A percentile compares a stretch with the other conserved stretches of the same genome.
Conservation (phyloP, 1,284 basidiomycete genomes). For the Laetiporus sulphureus region DNA sequence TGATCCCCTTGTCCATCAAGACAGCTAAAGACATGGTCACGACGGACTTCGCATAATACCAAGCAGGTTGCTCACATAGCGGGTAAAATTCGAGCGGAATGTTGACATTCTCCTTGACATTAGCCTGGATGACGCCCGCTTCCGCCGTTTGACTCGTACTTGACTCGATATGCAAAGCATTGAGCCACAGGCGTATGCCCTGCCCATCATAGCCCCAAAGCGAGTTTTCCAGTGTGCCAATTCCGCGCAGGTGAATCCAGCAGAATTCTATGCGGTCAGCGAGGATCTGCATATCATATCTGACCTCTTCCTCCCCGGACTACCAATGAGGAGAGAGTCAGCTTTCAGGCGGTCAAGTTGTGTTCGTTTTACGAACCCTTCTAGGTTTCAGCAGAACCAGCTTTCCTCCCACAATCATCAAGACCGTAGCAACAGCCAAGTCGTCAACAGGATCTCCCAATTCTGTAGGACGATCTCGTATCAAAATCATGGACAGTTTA, state of each 20-base stretch:
- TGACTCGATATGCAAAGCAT: conserved; percentile 86
- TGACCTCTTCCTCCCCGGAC: conserved; percentile 85
- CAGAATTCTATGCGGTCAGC: conserved; percentile 96
- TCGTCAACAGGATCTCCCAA: conserved; percentile 94
- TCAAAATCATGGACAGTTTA: conserved; percentile 13
- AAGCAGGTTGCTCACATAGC: conserved; percentile 61
- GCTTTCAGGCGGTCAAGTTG: no score
- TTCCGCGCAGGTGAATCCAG: conserved; percentile 95
- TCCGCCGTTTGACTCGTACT: conserved; percentile 29
- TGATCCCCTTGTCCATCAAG: conserved; percentile 97
- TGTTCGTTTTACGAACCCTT: conserved; percentile 43
- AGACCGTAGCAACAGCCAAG: conserved; percentile 87
- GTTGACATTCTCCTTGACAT: conserved; percentile 87
- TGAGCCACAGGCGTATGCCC: conserved; percentile 89
- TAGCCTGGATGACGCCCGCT: conserved; percentile 41
- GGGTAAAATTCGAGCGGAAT: conserved; percentile 94
- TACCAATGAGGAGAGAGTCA: conserved; percentile 26
- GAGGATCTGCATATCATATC: conserved; percentile 97
- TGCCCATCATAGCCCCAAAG: conserved; percentile 96
- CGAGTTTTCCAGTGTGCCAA: conserved; percentile 91
- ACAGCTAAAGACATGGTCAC: conserved; percentile 56
- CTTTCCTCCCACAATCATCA: conserved; percentile 95
- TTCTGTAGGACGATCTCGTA: conserved; percentile 53
- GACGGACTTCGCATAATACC: background rate
- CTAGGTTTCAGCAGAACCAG: conserved; percentile 82